phyloP scores from a whole-genome alignment of 2,329 filamentous ascomycete species.

The Fusarium mexicanum region DNA sequence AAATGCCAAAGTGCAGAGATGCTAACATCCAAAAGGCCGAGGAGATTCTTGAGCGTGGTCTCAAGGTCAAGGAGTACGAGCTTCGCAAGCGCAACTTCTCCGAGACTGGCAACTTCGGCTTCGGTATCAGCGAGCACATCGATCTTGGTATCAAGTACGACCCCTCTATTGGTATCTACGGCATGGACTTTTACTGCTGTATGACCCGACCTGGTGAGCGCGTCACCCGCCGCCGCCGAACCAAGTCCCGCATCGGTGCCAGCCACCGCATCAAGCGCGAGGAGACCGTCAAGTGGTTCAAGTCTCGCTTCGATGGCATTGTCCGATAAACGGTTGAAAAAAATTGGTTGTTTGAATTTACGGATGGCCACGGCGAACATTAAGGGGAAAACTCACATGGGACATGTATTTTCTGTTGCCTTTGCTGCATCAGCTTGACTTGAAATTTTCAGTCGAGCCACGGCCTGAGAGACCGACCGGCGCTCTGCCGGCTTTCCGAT shows the following conservation, averaged over 20 bases:
- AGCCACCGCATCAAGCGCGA: slow-evolving; percentile 92
- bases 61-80: slow-evolving; percentile 99
- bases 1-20: neutral
- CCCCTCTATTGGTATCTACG: slow-evolving; percentile 97
- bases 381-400: slow-evolving; percentile 48
- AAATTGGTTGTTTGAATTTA: slow-evolving; percentile 45
- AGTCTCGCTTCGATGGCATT: slow-evolving; percentile 93
- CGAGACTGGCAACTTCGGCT: slow-evolving; percentile 99
- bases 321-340: slow-evolving; percentile 79
- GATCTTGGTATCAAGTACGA: slow-evolving; percentile 99
- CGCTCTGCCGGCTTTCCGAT: slow-evolving; percentile 69
- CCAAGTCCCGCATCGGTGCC: slow-evolving; percentile 85
- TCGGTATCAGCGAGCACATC: slow-evolving; percentile 99
- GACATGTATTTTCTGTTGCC: slow-evolving; percentile 56
- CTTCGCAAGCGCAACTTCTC: slow-evolving; percentile 99
- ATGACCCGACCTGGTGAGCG: slow-evolving; percentile 99
- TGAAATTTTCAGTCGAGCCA: slow-evolving; percentile 65
- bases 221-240: slow-evolving; percentile 92
- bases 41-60: slow-evolving; percentile 99
- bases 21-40: slow-evolving; percentile 71
- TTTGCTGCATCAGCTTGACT: slow-evolving; percentile 63
- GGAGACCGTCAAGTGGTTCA: slow-evolving; percentile 98
- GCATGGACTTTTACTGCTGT: slow-evolving; percentile 99
- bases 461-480: slow-evolving; percentile 81
- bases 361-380: slow-evolving; percentile 55